These are phyloP conservation scores for Populus euphratica DNA, from an alignment of 345 rosid genomes.

Conservation along the genomic window DNA sequence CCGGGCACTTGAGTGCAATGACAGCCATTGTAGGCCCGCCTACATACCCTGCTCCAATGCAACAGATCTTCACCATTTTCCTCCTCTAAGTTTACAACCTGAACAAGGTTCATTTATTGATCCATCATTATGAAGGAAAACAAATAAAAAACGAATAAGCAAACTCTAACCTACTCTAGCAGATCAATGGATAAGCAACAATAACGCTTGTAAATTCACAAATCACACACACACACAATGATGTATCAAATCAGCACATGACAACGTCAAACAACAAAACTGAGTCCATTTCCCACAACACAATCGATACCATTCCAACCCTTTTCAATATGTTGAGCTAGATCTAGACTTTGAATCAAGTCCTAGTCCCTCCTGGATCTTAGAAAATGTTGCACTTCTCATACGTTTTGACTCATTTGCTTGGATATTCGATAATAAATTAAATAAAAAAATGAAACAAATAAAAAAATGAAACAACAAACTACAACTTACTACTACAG, in stretches of 20 bases:
- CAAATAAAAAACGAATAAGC: too few species aligned
- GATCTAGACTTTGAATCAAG: background rate
- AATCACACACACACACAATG: background rate
- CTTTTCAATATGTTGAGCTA: background rate
- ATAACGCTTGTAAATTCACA: too few species aligned
- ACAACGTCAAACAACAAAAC: background rate
- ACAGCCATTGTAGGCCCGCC: conserved; percentile 98
- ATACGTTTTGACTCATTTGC: too few species aligned
- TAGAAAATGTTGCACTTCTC: too few species aligned
- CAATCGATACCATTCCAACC: background rate
- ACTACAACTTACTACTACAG: background rate
- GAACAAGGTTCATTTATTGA: background rate
- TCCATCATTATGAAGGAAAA: background rate
- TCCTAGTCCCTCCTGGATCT: too few species aligned
- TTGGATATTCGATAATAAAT: too few species aligned
- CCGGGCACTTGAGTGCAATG: conserved; percentile 86
- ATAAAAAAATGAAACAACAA: background rate
- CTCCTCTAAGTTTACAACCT: conserved; percentile 18
- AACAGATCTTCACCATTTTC: conserved; percentile 93
- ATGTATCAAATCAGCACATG: background rate
- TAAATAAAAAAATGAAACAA: too few species aligned
- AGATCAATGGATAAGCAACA: too few species aligned
- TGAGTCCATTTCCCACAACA: background rate
- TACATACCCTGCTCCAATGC: conserved; percentile 96
- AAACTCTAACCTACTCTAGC: too few species aligned